Evolutionary conservation across 768 basidiomycete genomes (phyloP), one percentile per base, ranked within the genome.

Genomic region (Tubosaeta sp.): DNA sequence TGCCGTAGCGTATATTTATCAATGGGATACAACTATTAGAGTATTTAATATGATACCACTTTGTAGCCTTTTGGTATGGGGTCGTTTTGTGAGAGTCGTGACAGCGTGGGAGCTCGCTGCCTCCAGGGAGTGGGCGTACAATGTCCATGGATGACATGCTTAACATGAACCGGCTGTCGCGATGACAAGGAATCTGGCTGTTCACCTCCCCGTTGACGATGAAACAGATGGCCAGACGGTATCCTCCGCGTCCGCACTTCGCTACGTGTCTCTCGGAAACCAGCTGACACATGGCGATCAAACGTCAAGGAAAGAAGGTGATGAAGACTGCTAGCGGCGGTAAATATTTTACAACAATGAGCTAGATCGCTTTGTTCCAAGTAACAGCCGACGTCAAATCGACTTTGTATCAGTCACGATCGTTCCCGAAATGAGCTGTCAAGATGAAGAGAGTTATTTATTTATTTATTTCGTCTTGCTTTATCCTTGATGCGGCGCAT

Each of bases 381-480:
- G 43, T 46, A 48, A 52, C 57, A 65, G 62, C 64, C 60, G 65
- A 59, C 34, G 64, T 59, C 64, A 64, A 50, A 43, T 31, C 33
- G 33, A 55, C 47, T 47, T 51, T 56, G 61, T 52, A 48, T 47
- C 52, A 53, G 46, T 57, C 43, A 29, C 43, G 34, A 49, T 16
- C 46, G 9, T 26, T 55, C 48, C 53, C 61, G 59, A 59, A 51
- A 66, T 56, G 54, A 66, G 46, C 64, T 64, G 64, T 61, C 63
- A 64, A 34, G 39, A 43, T 0, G 13, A 38, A 37, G 26, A 4
- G 35, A 17, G 16, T n/a, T 38, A 26, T 19, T 37, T 26, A 32
- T 31, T 33, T 49, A 19, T 25, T 41, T 49, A 49, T 25, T 42
- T 19, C 25, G 16, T 16, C 16, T 37, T 37, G 6, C 16, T 27